Evolutionary conservation across 1,284 basidiomycete genomes (phyloP).

Genomic region (Afroboletus lepidellus): DNA sequence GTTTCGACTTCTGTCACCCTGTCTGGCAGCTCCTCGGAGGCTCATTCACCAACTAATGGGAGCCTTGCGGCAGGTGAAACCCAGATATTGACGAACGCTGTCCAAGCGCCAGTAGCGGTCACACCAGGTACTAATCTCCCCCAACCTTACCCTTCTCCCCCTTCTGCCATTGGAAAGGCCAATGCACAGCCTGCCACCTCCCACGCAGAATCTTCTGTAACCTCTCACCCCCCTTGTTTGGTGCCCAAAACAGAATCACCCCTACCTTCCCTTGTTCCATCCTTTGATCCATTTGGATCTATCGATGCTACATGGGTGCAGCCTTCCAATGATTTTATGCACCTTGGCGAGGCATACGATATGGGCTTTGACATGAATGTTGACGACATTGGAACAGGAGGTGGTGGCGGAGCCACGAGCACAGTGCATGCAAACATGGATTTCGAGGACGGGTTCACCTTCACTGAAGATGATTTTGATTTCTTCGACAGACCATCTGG

Average conservation of each 20-base stretch:
- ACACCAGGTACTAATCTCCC: constrained; percentile 28
- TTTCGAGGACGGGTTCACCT: constrained; percentile 66
- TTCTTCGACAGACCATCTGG: constrained; percentile 63
- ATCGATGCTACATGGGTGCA: constrained; percentile 46
- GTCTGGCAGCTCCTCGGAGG: constrained; percentile 14
- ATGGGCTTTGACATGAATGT: constrained; percentile 51
- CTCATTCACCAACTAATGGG: constrained; percentile 17
- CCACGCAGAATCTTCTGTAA: constrained; percentile 16
- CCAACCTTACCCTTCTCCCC: constrained; percentile 54
- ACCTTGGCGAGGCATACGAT: constrained; percentile 44
- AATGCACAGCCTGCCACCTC: constrained; percentile 27
- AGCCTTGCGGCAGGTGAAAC: constrained; percentile 24
- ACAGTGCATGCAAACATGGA: constrained; percentile 41
- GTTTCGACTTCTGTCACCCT: constrained; percentile 11
- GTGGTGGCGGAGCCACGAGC: constrained; percentile 30
- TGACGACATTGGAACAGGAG: constrained; percentile 33
- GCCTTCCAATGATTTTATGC: constrained; percentile 40
- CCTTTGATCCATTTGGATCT: constrained; percentile 39
- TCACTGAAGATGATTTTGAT: constrained; percentile 79
- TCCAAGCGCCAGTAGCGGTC: constrained; percentile 11
- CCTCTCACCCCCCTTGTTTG: constrained; percentile 8
- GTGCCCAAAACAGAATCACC: constrained; percentile 15
- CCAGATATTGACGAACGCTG: constrained; percentile 10
- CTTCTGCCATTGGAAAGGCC: constrained; percentile 39
- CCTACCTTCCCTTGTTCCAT: constrained; percentile 16